phyloP scores from a whole-genome alignment of 345 rosid genomes.

The Psidium friedrichsthalianum region DNA sequence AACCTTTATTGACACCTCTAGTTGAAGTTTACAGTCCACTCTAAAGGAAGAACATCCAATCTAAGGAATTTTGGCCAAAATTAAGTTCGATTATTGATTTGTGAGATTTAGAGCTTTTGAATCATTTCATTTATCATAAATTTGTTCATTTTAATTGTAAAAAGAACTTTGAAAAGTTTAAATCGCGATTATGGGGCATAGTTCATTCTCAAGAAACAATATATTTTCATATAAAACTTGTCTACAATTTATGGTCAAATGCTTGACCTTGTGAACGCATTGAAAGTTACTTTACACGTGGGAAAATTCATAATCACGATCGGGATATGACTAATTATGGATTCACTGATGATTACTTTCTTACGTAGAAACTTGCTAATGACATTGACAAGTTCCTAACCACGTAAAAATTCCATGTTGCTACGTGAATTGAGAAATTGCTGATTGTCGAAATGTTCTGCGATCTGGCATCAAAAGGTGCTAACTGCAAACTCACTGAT shows the following conservation, averaged over 20 bases:
- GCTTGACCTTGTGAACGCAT: not conserved
- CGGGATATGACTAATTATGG: not conserved
- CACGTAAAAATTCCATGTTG: not conserved
- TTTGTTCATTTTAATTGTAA: not conserved
- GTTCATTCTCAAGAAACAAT: not conserved
- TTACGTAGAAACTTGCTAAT: not conserved
- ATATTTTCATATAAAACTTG: not conserved
- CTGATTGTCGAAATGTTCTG: not conserved
- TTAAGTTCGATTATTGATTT: not conserved
- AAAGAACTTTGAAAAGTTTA: not conserved
- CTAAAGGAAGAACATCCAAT: not conserved
- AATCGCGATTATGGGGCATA: not conserved
- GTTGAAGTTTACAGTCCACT: not conserved
- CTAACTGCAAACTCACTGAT: not conserved
- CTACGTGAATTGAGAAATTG: not conserved
- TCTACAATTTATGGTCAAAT: accelerated
- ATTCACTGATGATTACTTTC: not conserved
- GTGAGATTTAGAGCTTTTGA: not conserved
- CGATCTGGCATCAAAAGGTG: not conserved
- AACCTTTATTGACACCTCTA: no score
- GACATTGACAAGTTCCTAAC: not conserved
- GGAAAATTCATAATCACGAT: not conserved
- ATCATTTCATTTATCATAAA: not conserved
- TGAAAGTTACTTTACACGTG: not conserved
- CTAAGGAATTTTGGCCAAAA: not conserved